Evolutionary conservation across 2,329 filamentous ascomycete genomes (phyloP).

Genomic region (Tolypocladium ovalisporum): DNA sequence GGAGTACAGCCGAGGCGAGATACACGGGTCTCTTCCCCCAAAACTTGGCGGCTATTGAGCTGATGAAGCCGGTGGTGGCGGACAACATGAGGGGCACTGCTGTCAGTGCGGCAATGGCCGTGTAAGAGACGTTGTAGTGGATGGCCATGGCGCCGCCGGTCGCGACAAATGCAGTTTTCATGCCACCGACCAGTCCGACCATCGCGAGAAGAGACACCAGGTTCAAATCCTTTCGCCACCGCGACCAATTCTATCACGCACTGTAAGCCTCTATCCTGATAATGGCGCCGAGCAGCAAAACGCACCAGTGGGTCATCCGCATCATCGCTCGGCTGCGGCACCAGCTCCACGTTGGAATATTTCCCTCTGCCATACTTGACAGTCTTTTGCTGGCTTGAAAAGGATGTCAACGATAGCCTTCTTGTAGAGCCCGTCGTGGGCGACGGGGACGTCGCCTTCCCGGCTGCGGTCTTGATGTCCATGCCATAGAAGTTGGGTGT

Average conservation of each 20-base stretch:
- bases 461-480: background rate
- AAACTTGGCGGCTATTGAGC: slow-evolving; percentile 30
- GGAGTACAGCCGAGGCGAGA: slow-evolving; percentile 29
- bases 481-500: slow-evolving; percentile 1
- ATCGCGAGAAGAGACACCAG: slow-evolving; percentile 35
- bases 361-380: slow-evolving; percentile 38
- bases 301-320: slow-evolving; percentile 42
- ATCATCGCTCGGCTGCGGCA: slow-evolving; percentile 45
- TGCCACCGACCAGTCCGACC: slow-evolving; percentile 33
- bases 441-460: background rate
- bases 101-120: slow-evolving; percentile 36
- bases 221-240: slow-evolving; percentile 40
- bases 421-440: slow-evolving; percentile 5
- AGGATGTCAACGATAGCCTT: slow-evolving; percentile 5
- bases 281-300: slow-evolving; percentile 1
- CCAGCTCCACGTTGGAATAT: slow-evolving; percentile 31
- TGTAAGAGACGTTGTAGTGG: slow-evolving; percentile 33
- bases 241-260: slow-evolving; percentile 39
- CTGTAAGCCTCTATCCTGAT: background rate
- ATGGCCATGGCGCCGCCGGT: slow-evolving; percentile 33
- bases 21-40: slow-evolving; percentile 45
- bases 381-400: slow-evolving; percentile 13
- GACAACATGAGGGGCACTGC: slow-evolving; percentile 42
- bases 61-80: slow-evolving; percentile 30
- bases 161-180: slow-evolving; percentile 43